Evolutionary conservation across 164 flowering plant species (phyloP).

Genomic region (Sedum album): DNA sequence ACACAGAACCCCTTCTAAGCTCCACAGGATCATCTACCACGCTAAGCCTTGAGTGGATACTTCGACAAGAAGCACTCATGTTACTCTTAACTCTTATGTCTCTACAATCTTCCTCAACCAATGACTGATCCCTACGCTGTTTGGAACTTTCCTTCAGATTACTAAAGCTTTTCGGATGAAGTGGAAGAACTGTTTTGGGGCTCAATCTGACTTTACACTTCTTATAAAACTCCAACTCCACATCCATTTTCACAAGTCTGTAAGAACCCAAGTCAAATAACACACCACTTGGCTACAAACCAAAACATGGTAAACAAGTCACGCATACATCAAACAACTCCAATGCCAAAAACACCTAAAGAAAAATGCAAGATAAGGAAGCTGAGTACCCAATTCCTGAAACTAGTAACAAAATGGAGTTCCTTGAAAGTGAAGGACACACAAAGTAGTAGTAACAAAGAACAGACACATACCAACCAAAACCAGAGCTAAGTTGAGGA

Average conservation of each 20-base stretch:
- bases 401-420: background rate
- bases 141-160: background rate
- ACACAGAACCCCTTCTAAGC: background rate
- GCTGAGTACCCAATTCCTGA: too few relatives aligned
- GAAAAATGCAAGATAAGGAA: too few relatives aligned
- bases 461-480: background rate
- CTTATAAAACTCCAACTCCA: background rate
- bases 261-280: background rate
- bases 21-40: background rate
- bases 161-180: background rate
- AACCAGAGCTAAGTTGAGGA: background rate
- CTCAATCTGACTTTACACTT: background rate
- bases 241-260: background rate
- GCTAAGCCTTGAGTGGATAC: background rate
- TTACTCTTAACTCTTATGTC: background rate
- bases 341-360: background rate
- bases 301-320: background rate
- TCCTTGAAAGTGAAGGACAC: background rate
- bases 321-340: background rate
- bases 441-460: background rate
- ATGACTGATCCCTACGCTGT: background rate
- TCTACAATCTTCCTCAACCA: background rate
- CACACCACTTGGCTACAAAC: background rate
- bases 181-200: background rate
- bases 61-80: background rate